These are phyloP conservation scores for Exobasidium rhododendri DNA, from an alignment of 1,284 basidiomycete genomes.

Conservation along the genomic window DNA sequence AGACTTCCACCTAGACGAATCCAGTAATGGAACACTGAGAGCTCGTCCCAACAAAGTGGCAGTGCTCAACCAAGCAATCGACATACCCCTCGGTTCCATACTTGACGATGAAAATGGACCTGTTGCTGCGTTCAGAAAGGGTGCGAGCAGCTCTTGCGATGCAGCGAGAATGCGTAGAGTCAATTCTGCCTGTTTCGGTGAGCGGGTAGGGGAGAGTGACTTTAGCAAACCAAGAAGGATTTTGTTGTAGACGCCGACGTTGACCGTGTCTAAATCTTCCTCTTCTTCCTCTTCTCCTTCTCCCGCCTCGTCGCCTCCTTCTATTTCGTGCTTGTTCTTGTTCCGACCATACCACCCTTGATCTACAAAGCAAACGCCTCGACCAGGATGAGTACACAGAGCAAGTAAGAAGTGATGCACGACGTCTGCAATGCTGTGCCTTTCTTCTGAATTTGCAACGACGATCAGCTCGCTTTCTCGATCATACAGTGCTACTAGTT, in stretches of 20 bases:
- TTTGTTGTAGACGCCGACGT: slow-evolving; percentile 70
- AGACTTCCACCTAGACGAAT: not conserved
- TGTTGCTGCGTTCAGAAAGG: slow-evolving; percentile 58
- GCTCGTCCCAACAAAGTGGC: slow-evolving; percentile 75
- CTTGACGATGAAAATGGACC: slow-evolving; percentile 67
- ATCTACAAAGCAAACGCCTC: slow-evolving; percentile 82
- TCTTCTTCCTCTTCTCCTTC: slow-evolving; percentile 46
- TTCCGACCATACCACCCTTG: slow-evolving; percentile 80
- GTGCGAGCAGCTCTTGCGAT: slow-evolving; percentile 79
- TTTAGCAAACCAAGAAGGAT: slow-evolving; percentile 74
- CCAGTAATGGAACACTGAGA: slow-evolving; percentile 71
- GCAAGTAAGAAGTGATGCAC: slow-evolving; percentile 82
- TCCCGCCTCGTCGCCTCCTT: slow-evolving; percentile 14
- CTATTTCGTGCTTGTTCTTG: not conserved
- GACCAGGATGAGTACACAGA: slow-evolving; percentile 76
- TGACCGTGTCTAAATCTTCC: slow-evolving; percentile 57
- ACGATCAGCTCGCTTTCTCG: slow-evolving; percentile 35
- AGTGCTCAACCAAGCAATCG: slow-evolving; percentile 77
- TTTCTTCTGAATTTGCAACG: slow-evolving; percentile 54
- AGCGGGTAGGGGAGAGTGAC: slow-evolving; percentile 74
- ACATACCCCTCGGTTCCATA: slow-evolving; percentile 79
- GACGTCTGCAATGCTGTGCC: slow-evolving; percentile 65
- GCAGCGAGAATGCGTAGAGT: slow-evolving; percentile 72
- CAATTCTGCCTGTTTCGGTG: slow-evolving; percentile 78
- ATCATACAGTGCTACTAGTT: slow-evolving; percentile 39